Base-by-base conservation (phyloP, 495 filamentous ascomycete species). In the Annulohypoxylon stygium region DNA sequence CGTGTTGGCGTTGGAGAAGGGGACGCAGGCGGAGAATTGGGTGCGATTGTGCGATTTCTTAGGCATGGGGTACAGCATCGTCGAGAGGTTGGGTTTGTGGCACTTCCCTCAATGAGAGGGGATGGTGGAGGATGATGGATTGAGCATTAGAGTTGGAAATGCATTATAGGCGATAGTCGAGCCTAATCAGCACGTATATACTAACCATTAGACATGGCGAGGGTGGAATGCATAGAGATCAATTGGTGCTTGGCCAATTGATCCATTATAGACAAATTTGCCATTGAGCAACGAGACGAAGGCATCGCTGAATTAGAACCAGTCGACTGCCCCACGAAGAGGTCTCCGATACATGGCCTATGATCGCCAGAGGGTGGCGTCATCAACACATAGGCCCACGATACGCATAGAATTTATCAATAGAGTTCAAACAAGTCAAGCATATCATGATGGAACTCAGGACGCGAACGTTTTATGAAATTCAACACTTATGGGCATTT, bases 11-110 rank as follows among this genome's bases (percentile, higher is more conserved):
- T 37, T 41, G 5, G 51, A 67, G n/a, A 39, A 48, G n/a, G 68
- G 69, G 8, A 57, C 48, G 36, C 75, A 78, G 71, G 78, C 75
- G 0, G 74, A 79, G n/a, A 79, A 75, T n/a, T 79, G 78, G 78
- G 76, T 78, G 1, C 14, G 43, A 11, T 69, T 79, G 1, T 79
- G 78, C 74, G 67, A 78, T 4, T 79, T 78, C 51, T 33, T 79
- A 16, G 78, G 78, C 9, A 51, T 79, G 61, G 78, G 78, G 11
- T 79, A 79, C 33, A 79, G 76, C 36, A 66, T 75, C 34, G 78
- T 79, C 2, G 78, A 79, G 69, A 64, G 78, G 51, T 25, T 78
- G 18, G 65, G 60, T 9, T 33, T 79, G 57, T 78, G 78, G 78
- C 70, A 59, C 4, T 79, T 79, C 41, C 78, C 78, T n/a, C 55